Conservation (phyloP, 768 basidiomycete genomes). For the Pisolithus microcarpus region DNA sequence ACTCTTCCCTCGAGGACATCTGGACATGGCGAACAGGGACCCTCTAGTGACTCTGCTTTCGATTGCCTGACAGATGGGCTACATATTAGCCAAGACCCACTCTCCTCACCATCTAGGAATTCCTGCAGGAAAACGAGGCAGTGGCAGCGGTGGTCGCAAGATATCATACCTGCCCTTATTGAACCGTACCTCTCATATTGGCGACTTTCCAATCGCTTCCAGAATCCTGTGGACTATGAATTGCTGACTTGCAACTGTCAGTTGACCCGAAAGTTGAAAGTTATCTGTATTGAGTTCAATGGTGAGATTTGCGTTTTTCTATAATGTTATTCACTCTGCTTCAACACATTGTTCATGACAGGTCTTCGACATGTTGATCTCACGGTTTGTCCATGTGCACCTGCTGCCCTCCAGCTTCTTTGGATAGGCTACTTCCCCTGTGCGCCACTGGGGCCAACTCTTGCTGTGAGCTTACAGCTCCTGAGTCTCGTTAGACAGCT, state of each 20-base stretch:
- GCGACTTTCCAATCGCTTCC: background rate
- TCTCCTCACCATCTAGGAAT: no score
- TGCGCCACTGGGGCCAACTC: constrained; percentile 21
- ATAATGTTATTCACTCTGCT: background rate
- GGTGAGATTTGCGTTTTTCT: constrained; percentile 2
- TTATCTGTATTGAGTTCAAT: background rate
- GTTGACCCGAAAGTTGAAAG: background rate
- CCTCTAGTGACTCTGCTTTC: no score
- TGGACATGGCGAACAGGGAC: no score
- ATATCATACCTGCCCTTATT: constrained; percentile 6
- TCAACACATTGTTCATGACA: background rate
- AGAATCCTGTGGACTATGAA: background rate
- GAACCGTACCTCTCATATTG: constrained; percentile 1
- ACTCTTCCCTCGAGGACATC: no score
- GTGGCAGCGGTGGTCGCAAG: constrained; percentile 3
- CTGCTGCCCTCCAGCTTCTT: constrained; percentile 20
- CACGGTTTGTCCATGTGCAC: background rate
- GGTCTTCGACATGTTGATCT: background rate
- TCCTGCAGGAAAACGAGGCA: constrained; percentile 1
- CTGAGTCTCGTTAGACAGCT: constrained; percentile 22
- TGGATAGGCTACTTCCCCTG: constrained; percentile 21
- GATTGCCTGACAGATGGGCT: no score
- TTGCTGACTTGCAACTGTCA: background rate
- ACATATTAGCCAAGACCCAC: no score
- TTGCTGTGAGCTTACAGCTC: constrained; percentile 27